These are phyloP conservation scores for Hydnomerulius pinastri DNA, from an alignment of 768 basidiomycete genomes.

Conservation along the genomic window DNA sequence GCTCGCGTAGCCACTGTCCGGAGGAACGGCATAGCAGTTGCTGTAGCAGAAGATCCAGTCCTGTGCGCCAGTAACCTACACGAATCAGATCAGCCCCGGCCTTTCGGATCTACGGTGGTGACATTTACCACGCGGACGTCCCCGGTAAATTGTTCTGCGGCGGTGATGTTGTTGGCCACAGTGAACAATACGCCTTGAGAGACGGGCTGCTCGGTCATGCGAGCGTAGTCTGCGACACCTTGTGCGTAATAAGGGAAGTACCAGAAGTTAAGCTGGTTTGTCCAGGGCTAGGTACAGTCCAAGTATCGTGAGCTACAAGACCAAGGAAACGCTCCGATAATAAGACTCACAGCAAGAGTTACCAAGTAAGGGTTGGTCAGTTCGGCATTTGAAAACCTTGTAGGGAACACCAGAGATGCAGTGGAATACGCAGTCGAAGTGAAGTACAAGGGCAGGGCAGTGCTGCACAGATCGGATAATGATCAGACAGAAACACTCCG, in stretches of 20 bases:
- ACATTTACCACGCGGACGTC: conserved; percentile 14
- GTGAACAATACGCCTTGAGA: conserved; percentile 17
- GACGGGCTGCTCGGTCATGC: conserved; percentile 11
- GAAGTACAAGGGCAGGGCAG: not conserved
- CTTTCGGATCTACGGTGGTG: not conserved
- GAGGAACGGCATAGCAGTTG: conserved; percentile 13
- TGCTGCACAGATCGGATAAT: conserved; percentile 6
- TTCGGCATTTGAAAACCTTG: conserved; percentile 5
- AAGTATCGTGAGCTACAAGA: not conserved
- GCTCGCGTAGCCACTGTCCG: conserved; percentile 4
- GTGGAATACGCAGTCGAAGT: conserved; percentile 6
- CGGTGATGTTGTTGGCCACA: not conserved
- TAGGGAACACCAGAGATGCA: conserved; percentile 9
- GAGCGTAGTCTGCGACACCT: conserved; percentile 1
- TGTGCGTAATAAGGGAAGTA: conserved; percentile 17
- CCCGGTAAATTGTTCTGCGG: not conserved
- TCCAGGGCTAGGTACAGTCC: not conserved
- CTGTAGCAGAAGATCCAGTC: conserved; percentile 16
- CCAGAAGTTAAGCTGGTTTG: conserved; percentile 16
- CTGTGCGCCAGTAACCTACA: conserved; percentile 10
- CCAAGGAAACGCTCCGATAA: too few species aligned
- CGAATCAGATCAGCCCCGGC: not conserved
- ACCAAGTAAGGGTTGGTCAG: conserved; percentile 7
- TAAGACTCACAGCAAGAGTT: not conserved
- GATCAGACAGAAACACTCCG: too few species aligned